These are phyloP conservation scores for Schwanniomyces vanrijiae DNA, from an alignment of 805 yeast species.

Conservation along the genomic window DNA sequence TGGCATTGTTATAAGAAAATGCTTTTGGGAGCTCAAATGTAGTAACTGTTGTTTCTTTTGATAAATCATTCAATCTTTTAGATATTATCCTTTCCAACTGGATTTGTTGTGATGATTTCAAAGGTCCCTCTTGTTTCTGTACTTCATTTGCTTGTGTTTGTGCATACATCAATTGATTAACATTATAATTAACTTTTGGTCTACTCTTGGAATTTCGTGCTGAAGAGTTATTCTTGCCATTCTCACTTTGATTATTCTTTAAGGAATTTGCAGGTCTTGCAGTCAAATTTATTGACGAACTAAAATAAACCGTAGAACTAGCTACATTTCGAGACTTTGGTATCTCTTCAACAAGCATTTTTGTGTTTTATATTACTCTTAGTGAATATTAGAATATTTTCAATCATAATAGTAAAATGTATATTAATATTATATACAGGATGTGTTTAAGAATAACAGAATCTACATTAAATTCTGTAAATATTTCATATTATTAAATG, in stretches of 20 bases:
- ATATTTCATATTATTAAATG: too few relatives aligned
- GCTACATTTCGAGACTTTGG: constrained; percentile 33
- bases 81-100: constrained; percentile 40
- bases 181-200: constrained; percentile 45
- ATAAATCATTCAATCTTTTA: constrained; percentile 35
- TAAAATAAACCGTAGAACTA: constrained; percentile 38
- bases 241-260: constrained; percentile 9
- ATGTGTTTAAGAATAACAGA: too few relatives aligned
- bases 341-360: constrained; percentile 44
- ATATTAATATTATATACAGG: background rate
- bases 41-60: constrained; percentile 26
- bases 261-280: constrained; percentile 32
- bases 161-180: constrained; percentile 42
- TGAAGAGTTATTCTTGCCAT: constrained; percentile 8
- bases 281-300: constrained; percentile 40
- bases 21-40: constrained; percentile 44
- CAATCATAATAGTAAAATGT: too few relatives aligned
- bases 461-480: too few relatives aligned
- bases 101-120: constrained; percentile 42
- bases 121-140: constrained; percentile 29
- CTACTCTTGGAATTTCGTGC: constrained; percentile 27
- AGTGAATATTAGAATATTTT: too few relatives aligned
- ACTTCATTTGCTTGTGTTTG: constrained; percentile 32
- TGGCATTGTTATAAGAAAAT: constrained; percentile 34
- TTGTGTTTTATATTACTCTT: background rate